Conservation (phyloP, 1,284 basidiomycete genomes). For the Leccinum fallax region DNA sequence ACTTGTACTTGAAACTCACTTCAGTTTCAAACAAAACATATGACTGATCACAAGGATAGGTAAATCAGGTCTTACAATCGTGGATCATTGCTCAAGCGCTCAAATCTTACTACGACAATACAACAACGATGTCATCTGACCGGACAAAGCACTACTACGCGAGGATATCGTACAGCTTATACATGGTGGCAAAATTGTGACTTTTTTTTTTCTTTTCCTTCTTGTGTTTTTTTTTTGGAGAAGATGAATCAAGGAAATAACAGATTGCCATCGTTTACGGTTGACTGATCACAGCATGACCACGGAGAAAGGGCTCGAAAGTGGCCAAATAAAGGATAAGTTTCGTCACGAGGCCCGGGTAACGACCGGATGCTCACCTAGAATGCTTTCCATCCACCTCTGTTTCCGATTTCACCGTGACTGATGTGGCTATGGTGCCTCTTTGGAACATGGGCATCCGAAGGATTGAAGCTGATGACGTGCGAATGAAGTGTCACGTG, state of each 20-base stretch:
- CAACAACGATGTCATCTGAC: not conserved
- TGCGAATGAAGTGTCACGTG: constrained; percentile 13
- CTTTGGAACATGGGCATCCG: constrained; percentile 1
- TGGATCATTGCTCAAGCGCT: not conserved
- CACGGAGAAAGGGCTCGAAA: not conserved
- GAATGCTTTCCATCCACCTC: not conserved
- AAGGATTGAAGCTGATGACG: not conserved
- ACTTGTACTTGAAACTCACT: too few relatives aligned
- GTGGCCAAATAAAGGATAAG: not conserved
- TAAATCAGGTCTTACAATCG: not conserved
- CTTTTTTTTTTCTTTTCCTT: not conserved
- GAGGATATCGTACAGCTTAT: not conserved
- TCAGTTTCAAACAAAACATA: too few relatives aligned
- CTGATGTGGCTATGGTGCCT: not conserved
- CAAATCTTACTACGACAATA: not conserved
- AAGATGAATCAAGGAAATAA: not conserved
- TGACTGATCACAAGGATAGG: not conserved
- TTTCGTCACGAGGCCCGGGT: not conserved
- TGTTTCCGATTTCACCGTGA: constrained; percentile 7
- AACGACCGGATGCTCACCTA: not conserved
- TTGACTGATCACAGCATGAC: not conserved
- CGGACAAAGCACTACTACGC: not conserved
- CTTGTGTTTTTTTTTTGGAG: not conserved
- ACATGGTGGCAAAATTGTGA: not conserved
- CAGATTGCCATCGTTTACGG: not conserved